Base-by-base conservation (phyloP, 495 filamentous ascomycete genomes). In the Haplographium delicatum region DNA sequence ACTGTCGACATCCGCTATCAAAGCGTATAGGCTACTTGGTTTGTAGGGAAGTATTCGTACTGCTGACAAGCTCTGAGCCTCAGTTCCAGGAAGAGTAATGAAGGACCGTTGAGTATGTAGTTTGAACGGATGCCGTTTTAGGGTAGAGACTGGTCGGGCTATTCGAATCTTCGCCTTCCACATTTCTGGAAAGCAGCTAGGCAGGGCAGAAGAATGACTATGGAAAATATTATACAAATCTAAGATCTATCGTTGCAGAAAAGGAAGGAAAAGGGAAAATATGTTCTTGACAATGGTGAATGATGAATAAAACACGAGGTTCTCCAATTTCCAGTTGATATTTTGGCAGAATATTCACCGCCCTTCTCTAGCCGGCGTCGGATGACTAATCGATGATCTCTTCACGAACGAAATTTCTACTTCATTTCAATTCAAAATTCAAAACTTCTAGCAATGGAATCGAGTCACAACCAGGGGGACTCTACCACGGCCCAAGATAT, bases 1-100 rank as follows among this genome's bases (percentile, higher is more conserved):
- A 57, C 76, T 78, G 65, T 84, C 74, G 54, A 96, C 82, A 63
- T 95, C 87, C 62, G 89, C 77, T 65, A 96, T 87, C 26, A 96
- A 71, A 49, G 70, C 69, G 83, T 89, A 96, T 57, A 98, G 79
- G 0, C 77, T 68, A 4, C 60, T 48, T 39, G 82, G 73, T 1
- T 80, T 68, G 76, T 94, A 94, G 23, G 87, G 86, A 51, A 98
- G 84, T n/a, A 75, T 84, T 53, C 87, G 85, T 35, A 77, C 73
- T 16, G 87, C 88, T 52, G 74, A 76, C 54, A 96, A 79, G 57
- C 71, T 80, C 56, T 81, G 79, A 0, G 72, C 54, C 22, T 63
- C 44, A 43, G 62, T 46, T 20, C 57, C 52, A 38, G 71, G 60
- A 47, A 71, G 63, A 42, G 65, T 67, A 54, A 72, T 56, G 63